A percentile compares a stretch with the other conserved stretches of the same genome.
Evolutionary conservation across 1,284 basidiomycete species (phyloP).

Genomic region (Trametes versicolor): DNA sequence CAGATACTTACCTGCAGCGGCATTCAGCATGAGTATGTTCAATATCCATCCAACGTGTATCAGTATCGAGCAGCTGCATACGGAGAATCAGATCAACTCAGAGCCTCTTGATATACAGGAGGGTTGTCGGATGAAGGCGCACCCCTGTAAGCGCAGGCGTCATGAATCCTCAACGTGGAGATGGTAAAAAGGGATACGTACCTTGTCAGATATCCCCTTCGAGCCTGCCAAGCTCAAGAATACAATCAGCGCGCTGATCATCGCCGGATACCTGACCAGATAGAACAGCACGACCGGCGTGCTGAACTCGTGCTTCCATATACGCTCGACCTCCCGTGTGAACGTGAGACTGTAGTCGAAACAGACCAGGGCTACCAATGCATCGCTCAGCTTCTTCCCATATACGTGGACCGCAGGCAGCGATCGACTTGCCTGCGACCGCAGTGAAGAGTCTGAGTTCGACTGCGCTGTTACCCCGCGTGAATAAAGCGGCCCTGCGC

Average conservation of each 20-base stretch:
- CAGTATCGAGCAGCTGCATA: slow-evolving; percentile 13
- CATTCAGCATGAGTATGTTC: slow-evolving; percentile 10
- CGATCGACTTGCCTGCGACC: no score
- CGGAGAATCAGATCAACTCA: no score
- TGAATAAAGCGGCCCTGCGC: no score
- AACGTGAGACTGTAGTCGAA: slow-evolving; percentile 30
- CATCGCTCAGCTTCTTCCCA: slow-evolving; percentile 5
- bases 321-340: slow-evolving; percentile 21
- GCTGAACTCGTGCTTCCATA: slow-evolving; percentile 23
- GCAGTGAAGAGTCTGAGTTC: no score
- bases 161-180: no score
- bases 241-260: slow-evolving; percentile 21
- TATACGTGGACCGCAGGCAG: no score
- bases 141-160: not conserved
- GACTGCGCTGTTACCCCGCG: no score
- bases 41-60: slow-evolving; percentile 15
- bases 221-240: not conserved
- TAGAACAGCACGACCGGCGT: slow-evolving; percentile 21
- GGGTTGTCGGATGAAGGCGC: not conserved
- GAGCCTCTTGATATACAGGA: no score
- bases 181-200: not conserved
- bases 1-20: slow-evolving; percentile 14
- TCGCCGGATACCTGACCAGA: slow-evolving; percentile 24
- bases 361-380: slow-evolving; percentile 24
- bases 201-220: not conserved